Evolutionary conservation across 495 filamentous ascomycete species (phyloP).

Genomic region (Trichoderma parareesei): DNA sequence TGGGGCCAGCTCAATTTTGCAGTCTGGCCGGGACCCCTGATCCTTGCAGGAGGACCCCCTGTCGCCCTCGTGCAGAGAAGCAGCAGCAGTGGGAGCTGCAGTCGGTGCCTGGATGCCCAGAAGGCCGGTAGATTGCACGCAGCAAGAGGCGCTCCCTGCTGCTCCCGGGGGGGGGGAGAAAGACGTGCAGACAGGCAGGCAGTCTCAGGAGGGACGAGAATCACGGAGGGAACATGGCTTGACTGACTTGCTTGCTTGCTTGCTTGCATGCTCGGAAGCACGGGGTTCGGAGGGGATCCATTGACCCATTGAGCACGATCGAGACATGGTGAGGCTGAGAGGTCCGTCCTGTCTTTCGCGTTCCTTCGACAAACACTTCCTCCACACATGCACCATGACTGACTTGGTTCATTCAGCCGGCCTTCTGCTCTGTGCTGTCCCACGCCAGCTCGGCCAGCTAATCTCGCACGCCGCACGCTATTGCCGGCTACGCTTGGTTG

Average conservation of each 20-base stretch:
- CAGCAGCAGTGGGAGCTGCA: not conserved
- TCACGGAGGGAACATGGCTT: not conserved
- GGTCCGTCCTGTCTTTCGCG: too few species aligned
- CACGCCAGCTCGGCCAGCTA: constrained; percentile 8
- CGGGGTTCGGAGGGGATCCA: not conserved
- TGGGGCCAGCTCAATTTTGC: not conserved
- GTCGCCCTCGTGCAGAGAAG: not conserved
- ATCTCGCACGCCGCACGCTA: constrained; percentile 4
- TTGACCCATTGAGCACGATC: not conserved
- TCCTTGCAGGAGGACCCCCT: not conserved
- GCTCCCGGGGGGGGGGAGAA: not conserved
- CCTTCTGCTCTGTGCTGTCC: not conserved
- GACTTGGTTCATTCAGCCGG: not conserved
- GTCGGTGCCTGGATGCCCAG: not conserved
- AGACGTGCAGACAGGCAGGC: not conserved
- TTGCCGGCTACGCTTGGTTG: not conserved
- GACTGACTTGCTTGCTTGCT: not conserved
- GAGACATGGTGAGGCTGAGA: not conserved
- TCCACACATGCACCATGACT: too few species aligned
- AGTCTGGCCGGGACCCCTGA: not conserved
- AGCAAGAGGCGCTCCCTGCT: constrained; percentile 1
- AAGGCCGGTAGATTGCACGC: not conserved
- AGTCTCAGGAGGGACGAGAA: not conserved
- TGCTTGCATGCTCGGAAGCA: not conserved
- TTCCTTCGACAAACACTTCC: too few species aligned